A percentile compares a stretch with the other conserved stretches of the same genome.
Conservation (phyloP, 1,284 basidiomycete species). For the Boletus sp. region DNA sequence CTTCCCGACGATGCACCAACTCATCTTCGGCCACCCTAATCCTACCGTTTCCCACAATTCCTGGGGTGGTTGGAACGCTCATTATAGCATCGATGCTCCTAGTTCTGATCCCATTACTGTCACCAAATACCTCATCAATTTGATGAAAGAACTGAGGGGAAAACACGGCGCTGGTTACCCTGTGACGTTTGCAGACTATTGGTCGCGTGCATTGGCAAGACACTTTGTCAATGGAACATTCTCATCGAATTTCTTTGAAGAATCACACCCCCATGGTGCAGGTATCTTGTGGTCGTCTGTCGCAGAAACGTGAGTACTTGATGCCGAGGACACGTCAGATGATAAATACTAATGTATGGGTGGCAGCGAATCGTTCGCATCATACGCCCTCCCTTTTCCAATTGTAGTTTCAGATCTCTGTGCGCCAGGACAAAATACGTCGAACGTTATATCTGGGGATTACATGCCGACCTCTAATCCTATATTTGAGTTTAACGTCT, state of each 20-base stretch:
- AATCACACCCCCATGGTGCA: constrained; percentile 40
- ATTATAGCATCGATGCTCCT: constrained; percentile 31
- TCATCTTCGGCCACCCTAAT: constrained; percentile 40
- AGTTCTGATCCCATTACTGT: constrained; percentile 20
- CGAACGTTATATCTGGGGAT: constrained; percentile 23
- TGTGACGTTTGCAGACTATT: constrained; percentile 43
- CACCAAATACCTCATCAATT: constrained; percentile 24
- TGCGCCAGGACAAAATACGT: constrained; percentile 33
- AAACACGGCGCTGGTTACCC: constrained; percentile 39
- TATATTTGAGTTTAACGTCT: constrained; percentile 50
- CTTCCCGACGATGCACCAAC: constrained; percentile 43
- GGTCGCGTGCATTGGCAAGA: constrained; percentile 41
- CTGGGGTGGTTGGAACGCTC: constrained; percentile 43
- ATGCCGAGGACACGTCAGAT: too few species aligned
- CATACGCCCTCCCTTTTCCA: constrained; percentile 44
- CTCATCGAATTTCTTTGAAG: constrained; percentile 36
- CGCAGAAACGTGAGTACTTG: constrained; percentile 34
- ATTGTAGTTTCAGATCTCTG: too few species aligned
- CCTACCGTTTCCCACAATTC: constrained; percentile 16
- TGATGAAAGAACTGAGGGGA: constrained; percentile 37
- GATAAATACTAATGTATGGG: not conserved
- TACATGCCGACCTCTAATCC: constrained; percentile 43
- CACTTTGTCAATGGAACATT: constrained; percentile 47
- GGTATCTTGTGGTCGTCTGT: constrained; percentile 43
- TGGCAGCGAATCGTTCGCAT: constrained; percentile 38